A percentile compares a stretch with the other conserved stretches of the same genome.
phyloP scores from a whole-genome alignment of 2,329 filamentous ascomycete species.

The Aquanectria penicillioides region DNA sequence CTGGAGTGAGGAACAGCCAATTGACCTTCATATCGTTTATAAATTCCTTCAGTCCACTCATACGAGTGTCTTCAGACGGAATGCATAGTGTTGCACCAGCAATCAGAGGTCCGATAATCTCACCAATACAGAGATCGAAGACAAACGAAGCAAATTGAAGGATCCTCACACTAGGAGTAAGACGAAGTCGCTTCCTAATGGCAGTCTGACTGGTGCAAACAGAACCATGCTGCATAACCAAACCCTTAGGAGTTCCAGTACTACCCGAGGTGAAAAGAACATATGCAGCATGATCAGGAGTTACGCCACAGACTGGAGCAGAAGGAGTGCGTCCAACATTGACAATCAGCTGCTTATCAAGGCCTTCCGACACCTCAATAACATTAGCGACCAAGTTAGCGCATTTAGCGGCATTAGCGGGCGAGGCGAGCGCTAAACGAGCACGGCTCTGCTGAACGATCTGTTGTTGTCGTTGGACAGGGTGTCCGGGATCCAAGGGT shows the following conservation, averaged over 20 bases:
- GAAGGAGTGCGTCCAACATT: not conserved
- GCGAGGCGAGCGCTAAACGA: constrained; percentile 12
- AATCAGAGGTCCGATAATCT: constrained; percentile 26
- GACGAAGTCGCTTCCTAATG: constrained; percentile 24
- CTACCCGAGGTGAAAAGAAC: constrained; percentile 39
- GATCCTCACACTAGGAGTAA: constrained; percentile 12
- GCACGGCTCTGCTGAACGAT: constrained; percentile 16
- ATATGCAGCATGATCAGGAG: constrained; percentile 10
- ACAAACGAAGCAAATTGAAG: constrained; percentile 40
- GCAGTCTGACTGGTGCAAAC: constrained; percentile 21
- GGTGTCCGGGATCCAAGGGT: constrained; percentile 50
- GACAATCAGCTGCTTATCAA: not conserved
- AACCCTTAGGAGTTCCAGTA: constrained; percentile 36
- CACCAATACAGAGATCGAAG: constrained; percentile 35
- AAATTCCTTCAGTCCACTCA: constrained; percentile 12
- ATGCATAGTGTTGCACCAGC: constrained; percentile 38
- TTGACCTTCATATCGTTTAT: constrained; percentile 28
- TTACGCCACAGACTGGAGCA: not conserved
- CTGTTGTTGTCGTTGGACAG: constrained; percentile 35
- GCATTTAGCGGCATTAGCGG: constrained; percentile 11
- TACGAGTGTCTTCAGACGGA: constrained; percentile 35
- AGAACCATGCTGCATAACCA: constrained; percentile 33
- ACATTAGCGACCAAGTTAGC: not conserved
- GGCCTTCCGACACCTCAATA: not conserved
- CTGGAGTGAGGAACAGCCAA: constrained; percentile 38